Conservation (phyloP, 2,329 filamentous ascomycete species). For the Cladobotryum protrusum region DNA sequence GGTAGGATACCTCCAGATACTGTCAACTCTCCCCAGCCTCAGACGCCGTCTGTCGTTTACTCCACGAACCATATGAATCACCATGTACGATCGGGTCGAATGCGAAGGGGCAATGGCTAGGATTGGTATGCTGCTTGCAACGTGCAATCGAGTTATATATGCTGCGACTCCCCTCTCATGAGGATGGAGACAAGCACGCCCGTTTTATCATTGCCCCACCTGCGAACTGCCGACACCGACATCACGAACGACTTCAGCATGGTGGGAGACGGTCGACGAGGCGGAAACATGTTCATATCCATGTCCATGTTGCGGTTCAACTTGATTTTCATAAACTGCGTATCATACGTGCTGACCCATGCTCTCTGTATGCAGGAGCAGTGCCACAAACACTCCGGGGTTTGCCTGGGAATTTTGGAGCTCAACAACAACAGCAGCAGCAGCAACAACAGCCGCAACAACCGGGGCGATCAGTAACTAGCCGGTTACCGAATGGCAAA, state of each 20-base stretch:
- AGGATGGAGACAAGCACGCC: neutral
- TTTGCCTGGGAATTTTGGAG: conserved; percentile 54
- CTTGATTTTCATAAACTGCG: neutral
- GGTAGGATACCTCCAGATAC: conserved; percentile 37
- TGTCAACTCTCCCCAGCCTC: conserved; percentile 8
- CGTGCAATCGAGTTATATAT: neutral
- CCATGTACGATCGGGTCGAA: neutral
- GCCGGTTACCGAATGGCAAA: conserved; percentile 59
- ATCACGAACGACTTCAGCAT: neutral
- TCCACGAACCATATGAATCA: conserved; percentile 7
- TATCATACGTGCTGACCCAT: conserved; percentile 21
- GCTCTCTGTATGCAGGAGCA: conserved; percentile 37
- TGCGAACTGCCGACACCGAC: conserved; percentile 1
- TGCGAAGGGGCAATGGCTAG: neutral
- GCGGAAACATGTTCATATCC: neutral
- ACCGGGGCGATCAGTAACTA: conserved; percentile 46
- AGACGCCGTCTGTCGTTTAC: neutral
- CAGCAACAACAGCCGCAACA: conserved; percentile 52
- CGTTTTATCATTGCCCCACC: conserved; percentile 5
- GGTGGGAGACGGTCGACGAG: neutral
- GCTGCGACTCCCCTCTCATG: neutral
- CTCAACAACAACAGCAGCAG: conserved; percentile 46
- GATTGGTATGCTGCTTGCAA: neutral
- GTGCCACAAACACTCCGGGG: conserved; percentile 57
- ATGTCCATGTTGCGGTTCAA: neutral